These are phyloP conservation scores for Diaporthe vexans DNA, from an alignment of 2,329 filamentous ascomycete genomes.

Conservation along the genomic window DNA sequence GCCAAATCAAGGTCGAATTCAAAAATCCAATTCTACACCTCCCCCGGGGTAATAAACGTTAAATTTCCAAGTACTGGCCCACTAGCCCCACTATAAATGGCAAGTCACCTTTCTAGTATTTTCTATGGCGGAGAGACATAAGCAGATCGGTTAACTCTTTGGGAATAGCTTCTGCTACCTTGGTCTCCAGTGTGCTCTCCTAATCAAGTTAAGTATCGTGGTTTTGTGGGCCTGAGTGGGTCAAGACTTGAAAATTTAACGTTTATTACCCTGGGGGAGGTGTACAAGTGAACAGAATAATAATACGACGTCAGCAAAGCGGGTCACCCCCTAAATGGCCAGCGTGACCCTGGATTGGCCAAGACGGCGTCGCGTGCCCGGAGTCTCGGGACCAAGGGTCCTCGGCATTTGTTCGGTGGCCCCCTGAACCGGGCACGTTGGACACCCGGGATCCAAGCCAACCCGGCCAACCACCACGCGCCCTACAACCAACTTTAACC, in stretches of 20 bases:
- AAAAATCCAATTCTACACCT: neutral
- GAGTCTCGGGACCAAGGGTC: conserved; percentile 29
- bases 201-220: too few species aligned
- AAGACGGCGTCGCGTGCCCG: conserved; percentile 13
- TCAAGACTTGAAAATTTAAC: too few species aligned
- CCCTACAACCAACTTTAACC: conserved; percentile 4
- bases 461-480: neutral
- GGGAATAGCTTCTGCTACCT: too few species aligned
- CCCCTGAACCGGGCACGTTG: conserved; percentile 20
- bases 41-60: too few species aligned
- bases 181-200: too few species aligned
- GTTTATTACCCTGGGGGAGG: too few species aligned
- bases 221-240: too few species aligned
- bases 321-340: neutral
- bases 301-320: conserved; percentile 14
- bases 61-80: too few species aligned
- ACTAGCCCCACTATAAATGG: too few species aligned
- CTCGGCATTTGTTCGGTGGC: conserved; percentile 19
- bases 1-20: neutral
- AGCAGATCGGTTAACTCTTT: too few species aligned
- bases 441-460: conserved; percentile 2
- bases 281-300: neutral
- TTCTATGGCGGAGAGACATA: too few species aligned
- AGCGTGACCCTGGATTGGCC: conserved; percentile 1
- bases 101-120: too few species aligned